These are phyloP conservation scores for Boletus insuetus DNA, from an alignment of 768 basidiomycete species.

Conservation along the genomic window DNA sequence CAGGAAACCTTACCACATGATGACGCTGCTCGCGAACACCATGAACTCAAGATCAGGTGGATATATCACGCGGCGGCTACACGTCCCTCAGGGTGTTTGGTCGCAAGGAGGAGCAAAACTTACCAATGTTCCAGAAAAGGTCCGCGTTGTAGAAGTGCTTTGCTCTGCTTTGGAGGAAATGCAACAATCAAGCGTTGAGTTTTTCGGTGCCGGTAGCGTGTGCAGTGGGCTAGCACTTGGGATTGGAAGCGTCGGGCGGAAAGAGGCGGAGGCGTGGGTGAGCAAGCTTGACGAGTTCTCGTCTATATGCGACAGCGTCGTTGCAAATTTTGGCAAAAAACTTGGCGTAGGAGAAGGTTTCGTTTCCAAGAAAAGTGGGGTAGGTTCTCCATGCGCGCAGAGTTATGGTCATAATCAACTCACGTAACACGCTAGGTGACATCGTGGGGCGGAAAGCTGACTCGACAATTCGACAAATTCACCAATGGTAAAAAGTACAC, in stretches of 20 bases:
- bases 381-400: conserved; percentile 28
- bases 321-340: conserved; percentile 82
- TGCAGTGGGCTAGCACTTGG: conserved; percentile 72
- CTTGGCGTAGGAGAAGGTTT: conserved; percentile 87
- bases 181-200: conserved; percentile 64
- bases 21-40: conserved; percentile 74
- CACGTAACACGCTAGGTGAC: conserved; percentile 38
- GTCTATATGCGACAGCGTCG: conserved; percentile 73
- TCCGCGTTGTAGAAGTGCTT: conserved; percentile 78
- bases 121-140: conserved; percentile 76
- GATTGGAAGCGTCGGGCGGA: conserved; percentile 71
- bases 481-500: conserved; percentile 88
- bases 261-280: conserved; percentile 79
- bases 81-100: conserved; percentile 90
- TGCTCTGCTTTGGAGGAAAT: conserved; percentile 79
- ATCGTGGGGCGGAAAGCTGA: conserved; percentile 71
- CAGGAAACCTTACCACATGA: conserved; percentile 88
- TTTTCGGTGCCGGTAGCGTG: conserved; percentile 77
- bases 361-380: conserved; percentile 72
- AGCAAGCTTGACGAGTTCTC: conserved; percentile 79
- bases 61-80: conserved; percentile 80
- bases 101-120: conserved; percentile 88
- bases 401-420: conserved; percentile 4
- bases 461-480: conserved; percentile 76
- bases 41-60: conserved; percentile 83